Base-by-base conservation (phyloP, 495 filamentous ascomycete species). In the Eremomyces bilateralis region DNA sequence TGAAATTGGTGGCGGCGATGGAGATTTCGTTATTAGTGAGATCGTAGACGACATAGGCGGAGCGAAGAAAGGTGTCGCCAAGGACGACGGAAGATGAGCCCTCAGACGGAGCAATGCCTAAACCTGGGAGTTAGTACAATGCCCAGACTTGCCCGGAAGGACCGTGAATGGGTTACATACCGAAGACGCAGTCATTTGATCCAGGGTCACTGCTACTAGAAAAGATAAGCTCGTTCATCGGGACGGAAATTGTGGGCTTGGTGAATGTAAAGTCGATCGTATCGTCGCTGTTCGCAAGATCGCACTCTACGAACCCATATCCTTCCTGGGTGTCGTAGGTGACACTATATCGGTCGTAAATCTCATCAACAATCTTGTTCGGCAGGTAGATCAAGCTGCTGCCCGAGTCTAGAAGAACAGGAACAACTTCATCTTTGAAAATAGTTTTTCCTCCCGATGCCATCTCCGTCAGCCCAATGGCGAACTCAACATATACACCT, bases 31-130 rank as follows among this genome's bases (percentile, higher is more conserved):
- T 81, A 49, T 85, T 92, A 11, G 62, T 64, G 12, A 94, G 58
- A 45, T 94, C 84, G 47, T 83, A 94, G 0, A 97, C 85, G 19
- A 93, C 71, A 46, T 94, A 97, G 0, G 84, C 82, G 21, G 73
- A 79, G 36, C 88, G 68, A 12, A 97, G 62, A 58, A 94, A 97
- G 0, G 85, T 94, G 50, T 97, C 85, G 10, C 85, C 85, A 21
- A 97, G 57, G 3, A 92, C 74, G 24, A 64, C 58, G 3, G 68
- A 72, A 29, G 65, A 67, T n/a, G 55, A 42, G 8, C 65, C 69
- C 5, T 6, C 6, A 3, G 78, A 69, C 10, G 79, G 74, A 4
- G 64, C 62, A 50, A 94, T 76, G 31, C 82, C 81, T 37, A 27
- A 13, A 27, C 6, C 24, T 8, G 13, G 6, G 24, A 8, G 6